A percentile compares a stretch with the other conserved stretches of the same genome.
phyloP scores from a whole-genome alignment of 192 early-diverging fungal species.

The Podila verticillata region DNA sequence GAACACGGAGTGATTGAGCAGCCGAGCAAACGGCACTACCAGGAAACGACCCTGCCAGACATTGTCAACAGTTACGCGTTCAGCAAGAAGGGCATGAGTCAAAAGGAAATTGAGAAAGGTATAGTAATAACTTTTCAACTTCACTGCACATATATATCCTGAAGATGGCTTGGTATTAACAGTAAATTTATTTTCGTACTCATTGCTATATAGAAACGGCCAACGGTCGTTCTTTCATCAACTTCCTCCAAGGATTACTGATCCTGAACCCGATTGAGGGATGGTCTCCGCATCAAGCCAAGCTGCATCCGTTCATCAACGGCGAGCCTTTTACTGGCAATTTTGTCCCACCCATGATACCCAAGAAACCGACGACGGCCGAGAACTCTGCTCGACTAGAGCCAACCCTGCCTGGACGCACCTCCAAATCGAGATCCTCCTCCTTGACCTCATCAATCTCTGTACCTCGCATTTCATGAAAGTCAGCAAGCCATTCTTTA shows the following conservation, averaged over 20 bases:
- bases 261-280: slow-evolving; percentile 91
- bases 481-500: no score
- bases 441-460: slow-evolving; percentile 12
- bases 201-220: slow-evolving; percentile 71
- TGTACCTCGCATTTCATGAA: no score
- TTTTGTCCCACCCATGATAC: slow-evolving; percentile 67
- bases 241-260: slow-evolving; percentile 93
- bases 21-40: slow-evolving; percentile 92
- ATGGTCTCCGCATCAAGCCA: slow-evolving; percentile 96
- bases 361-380: slow-evolving; percentile 33
- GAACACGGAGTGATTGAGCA: slow-evolving; percentile 86
- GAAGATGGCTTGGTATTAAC: no score
- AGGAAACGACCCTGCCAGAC: slow-evolving; percentile 85
- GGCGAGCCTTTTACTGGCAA: slow-evolving; percentile 82
- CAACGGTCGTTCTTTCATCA: slow-evolving; percentile 81
- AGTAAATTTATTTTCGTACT: no score
- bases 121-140: slow-evolving; percentile 10
- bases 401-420: slow-evolving; percentile 31
- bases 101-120: slow-evolving; percentile 82
- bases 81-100: slow-evolving; percentile 67
- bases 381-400: slow-evolving; percentile 41
- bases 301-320: slow-evolving; percentile 95
- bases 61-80: slow-evolving; percentile 90
- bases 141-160: no score
- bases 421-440: slow-evolving; percentile 11